Evolutionary conservation across 345 rosid species (phyloP).

Genomic region (Acer campestre): DNA sequence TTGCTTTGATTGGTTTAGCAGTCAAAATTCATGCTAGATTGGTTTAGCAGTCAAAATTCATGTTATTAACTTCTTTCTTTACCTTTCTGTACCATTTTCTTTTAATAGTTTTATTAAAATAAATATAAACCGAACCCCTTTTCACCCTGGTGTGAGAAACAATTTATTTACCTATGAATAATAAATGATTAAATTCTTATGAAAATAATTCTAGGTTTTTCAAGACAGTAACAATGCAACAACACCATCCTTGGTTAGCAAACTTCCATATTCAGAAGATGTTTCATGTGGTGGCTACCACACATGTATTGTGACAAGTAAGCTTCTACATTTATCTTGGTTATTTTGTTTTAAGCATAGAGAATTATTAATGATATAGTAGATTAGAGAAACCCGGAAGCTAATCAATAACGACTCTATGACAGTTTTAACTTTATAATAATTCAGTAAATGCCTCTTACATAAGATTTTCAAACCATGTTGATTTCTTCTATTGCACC

Average conservation of each 20-base stretch:
- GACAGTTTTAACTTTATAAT: too few species aligned
- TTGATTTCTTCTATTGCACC: too few species aligned
- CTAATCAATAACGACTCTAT: too few species aligned
- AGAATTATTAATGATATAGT: neutral
- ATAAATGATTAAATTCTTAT: constrained; percentile 5
- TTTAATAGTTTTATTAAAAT: neutral
- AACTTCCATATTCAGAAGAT: constrained; percentile 67
- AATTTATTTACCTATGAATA: neutral
- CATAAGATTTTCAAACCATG: neutral
- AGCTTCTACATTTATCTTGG: constrained; percentile 8
- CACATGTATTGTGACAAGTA: constrained; percentile 84
- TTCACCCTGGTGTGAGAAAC: neutral
- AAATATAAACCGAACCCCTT: neutral
- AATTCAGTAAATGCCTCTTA: too few species aligned
- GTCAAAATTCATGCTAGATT: constrained; percentile 11
- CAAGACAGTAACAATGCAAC: constrained; percentile 52
- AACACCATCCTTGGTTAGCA: constrained; percentile 55
- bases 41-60: constrained; percentile 12
- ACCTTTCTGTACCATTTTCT: neutral
- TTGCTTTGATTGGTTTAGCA: constrained; percentile 13
- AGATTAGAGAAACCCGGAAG: too few species aligned
- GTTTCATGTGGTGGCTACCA: constrained; percentile 97
- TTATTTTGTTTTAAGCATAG: neutral
- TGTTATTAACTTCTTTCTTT: constrained; percentile 3
- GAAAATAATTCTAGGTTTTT: constrained; percentile 48